Base-by-base conservation (phyloP, 306 rosid genomes). In the Abrus precatorius region DNA sequence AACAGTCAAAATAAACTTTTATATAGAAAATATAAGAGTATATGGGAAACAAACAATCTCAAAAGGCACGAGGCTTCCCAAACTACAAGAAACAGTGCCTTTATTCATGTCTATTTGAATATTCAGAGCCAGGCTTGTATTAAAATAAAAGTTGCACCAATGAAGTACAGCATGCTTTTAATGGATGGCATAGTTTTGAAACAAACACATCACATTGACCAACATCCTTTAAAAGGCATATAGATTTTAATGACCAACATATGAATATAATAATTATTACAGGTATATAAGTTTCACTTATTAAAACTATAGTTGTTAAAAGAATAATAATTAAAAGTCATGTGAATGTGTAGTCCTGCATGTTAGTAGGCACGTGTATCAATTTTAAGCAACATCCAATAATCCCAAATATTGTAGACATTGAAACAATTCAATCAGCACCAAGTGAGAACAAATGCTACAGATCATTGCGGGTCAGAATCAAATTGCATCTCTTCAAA, bases 1-100 rank as follows among this genome's bases (percentile, higher is more conserved):
- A 91, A 75, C 60, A 72, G 66, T 77, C 75, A 86, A 83, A 88
- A 70, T 12, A 60, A 65, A 65, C 13, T 72, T 49, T 59, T 66
- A 33, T 49, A 48, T 27, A 44, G 54, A 7, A 67, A 55, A 61
- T 44, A 71, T 1, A 72, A 3, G 68, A 48, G 47, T 48, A 72
- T 53, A n/a, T 54, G 66, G 44, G 52, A 75, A 74, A 69, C 36
- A 75, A 74, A 69, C 36, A 63, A 65, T 33, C 44, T 61, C 70
- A 57, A 62, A 7, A 54, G 34, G 43, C 59, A 47, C 40, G 43
- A 48, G 28, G 59, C 57, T 44, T 43, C 77, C 72, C 62, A 71
- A 44, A 69, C 64, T 53, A 64, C 55, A 80, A 62, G 76, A 65
- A 76, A 81, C 69, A 30, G 45, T 40, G 59, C 32, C 53, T 79